Base-by-base conservation (phyloP, 140 eudicot species). In the Cichorium intybus region DNA sequence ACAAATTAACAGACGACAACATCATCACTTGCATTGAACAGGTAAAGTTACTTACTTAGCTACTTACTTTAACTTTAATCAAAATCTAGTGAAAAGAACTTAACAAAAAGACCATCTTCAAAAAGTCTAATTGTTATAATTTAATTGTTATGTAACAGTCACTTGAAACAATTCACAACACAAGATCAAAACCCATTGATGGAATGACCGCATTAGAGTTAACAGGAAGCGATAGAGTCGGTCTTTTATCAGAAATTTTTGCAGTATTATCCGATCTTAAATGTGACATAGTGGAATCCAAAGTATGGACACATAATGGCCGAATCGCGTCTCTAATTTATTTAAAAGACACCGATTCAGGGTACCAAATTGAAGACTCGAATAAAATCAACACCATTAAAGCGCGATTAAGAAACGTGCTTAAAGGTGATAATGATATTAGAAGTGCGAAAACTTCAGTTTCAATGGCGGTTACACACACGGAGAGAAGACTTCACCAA, bases 21-120 rank as follows among this genome's bases (percentile, higher is more conserved):
- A 87, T 85, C 73, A 81, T 92, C 77, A 79, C 70, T 61, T 80
- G 84, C 89, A 85, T 92, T 62, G 87, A 92, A 66, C 82, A 92
- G 98, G 47, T 39, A 39, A 39, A 11, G 16, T 35, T 27, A 27
- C 4, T 27, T n/a, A n/a, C n/a, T n/a, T n/a, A n/a, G n/a, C n/a
- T n/a, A n/a, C n/a, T n/a, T n/a, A n/a, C n/a, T n/a, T n/a, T n/a
- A n/a, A n/a, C n/a, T n/a, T n/a, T n/a, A n/a, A n/a, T n/a, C n/a
- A n/a, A n/a, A n/a, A n/a, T n/a, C n/a, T n/a, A n/a, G 5, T 27
- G 4, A 4, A 1, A 27, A 27, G 6, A 27, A 2, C 31, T 27
- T 27, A 27, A 27, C 5, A 4, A 27, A 27, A 27, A 27, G 31
- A 6, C 5, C 31, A 27, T 27, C 5, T 27, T 27, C 5, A 6